Evolutionary conservation across 1,139 yeast genomes (phyloP), one percentile per base, ranked within the genome.

Genomic region (Candida tropicalis): DNA sequence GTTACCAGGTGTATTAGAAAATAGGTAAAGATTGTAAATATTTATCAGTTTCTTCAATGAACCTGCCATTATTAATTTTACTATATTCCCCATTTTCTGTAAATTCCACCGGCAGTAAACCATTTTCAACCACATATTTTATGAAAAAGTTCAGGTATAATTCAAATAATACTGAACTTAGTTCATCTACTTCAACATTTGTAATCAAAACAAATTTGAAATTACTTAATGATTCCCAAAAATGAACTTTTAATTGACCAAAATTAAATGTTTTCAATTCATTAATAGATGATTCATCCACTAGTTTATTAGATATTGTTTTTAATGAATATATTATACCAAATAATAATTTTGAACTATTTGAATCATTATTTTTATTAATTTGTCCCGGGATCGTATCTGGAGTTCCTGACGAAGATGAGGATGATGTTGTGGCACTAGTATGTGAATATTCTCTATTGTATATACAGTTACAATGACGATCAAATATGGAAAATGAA

Each of bases 311-410:
- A 0, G 93, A 77, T 40, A 91, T 79, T 51, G 84, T 87, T 44
- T 91, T 78, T 49, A 93, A 66, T 7, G 97, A 89, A 59, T 82
- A 87, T 15, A 89, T 70, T 39, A 88, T 81, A n/a, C 99, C 99
- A 60, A 89, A 93, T 15, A 93, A 70, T 35, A 93, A 75, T 60
- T 93, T 87, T 10, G 93, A 83, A 12, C 79, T 73, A 56, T 86
- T 84, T 33, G 82, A 82, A 42, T 76, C 75, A 57, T 81, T 83
- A 47, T 73, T 76, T 20, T 73, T 68, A 56, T 85, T 85, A 39
- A 76, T 68, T 0, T 75, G 58, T 1, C 85, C 86, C 27, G 39
- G 35, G 10, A 31, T 15, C 13, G 38, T 24, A 7, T 39, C 54
- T 47, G 43, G 56, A 62, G 42, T 26, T 16, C 39, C 12, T 9